Evolutionary conservation across 805 yeast genomes (phyloP), one percentile per base, ranked within the genome.

Genomic region (Metschnikowia gelsemii): DNA sequence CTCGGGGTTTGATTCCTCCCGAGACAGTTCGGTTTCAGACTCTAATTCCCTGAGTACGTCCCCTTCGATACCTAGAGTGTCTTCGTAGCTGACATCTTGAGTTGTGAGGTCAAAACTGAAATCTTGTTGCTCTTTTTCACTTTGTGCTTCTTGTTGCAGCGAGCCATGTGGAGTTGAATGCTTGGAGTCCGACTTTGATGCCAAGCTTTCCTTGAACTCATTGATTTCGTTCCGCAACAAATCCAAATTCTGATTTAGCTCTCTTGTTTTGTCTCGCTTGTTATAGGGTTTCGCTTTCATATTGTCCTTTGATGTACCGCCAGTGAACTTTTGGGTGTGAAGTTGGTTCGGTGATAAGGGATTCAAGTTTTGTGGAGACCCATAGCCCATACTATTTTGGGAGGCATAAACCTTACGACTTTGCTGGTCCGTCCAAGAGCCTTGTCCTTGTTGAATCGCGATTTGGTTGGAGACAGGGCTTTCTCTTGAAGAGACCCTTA

Each of bases 161-260:
- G 34, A 12, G 2, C 14, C 11, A 7, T 28, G 31, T 16, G 31
- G 31, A 8, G 14, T 28, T 16, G 13, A 16, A 16, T 23, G n/a
- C 5, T 34, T 13, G 4, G 37, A 12, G 25, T 34, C 38, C 14
- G 30, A 12, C 24, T 47, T 38, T 30, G 52, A 57, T 27, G 60
- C 59, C 45, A 70, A 58, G 40, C 70, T 67, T 40, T 69, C 74
- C 38, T 68, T 70, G 46, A 70, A 70, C 43, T 70, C 74, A 46
- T 70, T 69, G 46, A 70, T 68, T 46, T 70, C 75, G 19, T 62
- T 58, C 36, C 75, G 47, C 38, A 70, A 57, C 43, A 70, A 49
- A 41, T 68, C 72, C 37, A 70, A 54, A 40, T 70, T 68, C 38
- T 69, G 70, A 38, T 68, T 66, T 55, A 69, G 59, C 38, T 69